These are phyloP conservation scores for Xerocomus spinulosus DNA, from an alignment of 768 basidiomycete species.

Conservation along the genomic window DNA sequence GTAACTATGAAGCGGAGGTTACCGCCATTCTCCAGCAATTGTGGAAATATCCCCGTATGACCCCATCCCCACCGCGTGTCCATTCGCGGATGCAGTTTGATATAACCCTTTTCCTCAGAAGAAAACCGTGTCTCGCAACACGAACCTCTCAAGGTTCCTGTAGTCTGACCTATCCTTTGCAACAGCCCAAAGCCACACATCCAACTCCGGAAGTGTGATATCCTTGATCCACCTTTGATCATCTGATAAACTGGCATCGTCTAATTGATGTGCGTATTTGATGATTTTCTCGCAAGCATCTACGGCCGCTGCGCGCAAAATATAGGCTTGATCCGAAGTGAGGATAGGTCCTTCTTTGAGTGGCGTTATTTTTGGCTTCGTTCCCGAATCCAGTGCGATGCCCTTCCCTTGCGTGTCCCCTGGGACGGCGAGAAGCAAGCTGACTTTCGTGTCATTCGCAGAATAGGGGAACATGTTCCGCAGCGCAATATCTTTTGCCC, in stretches of 20 bases:
- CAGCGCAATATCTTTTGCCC: constrained; percentile 37
- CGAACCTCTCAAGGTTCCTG: constrained; percentile 60
- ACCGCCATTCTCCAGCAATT: background rate
- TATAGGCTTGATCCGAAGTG: constrained; percentile 57
- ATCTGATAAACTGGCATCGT: constrained; percentile 16
- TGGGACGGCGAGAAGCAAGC: constrained; percentile 36
- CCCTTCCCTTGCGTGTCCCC: constrained; percentile 8
- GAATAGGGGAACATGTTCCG: constrained; percentile 47
- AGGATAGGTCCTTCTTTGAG: constrained; percentile 52
- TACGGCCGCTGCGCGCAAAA: constrained; percentile 74
- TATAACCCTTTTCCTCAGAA: constrained; percentile 40
- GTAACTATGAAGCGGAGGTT: background rate
- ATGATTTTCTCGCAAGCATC: constrained; percentile 73
- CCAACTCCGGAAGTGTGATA: constrained; percentile 57
- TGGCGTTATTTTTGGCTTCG: constrained; percentile 14
- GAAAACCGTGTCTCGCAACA: constrained; percentile 59
- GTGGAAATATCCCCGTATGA: background rate
- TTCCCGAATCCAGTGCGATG: constrained; percentile 5
- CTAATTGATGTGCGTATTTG: constrained; percentile 41
- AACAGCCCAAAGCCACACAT: constrained; percentile 80
- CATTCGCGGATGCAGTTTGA: constrained; percentile 2
- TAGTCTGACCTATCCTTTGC: constrained; percentile 78
- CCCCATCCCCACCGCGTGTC: background rate
- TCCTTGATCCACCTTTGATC: constrained; percentile 47
- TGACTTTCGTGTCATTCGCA: constrained; percentile 35